phyloP scores from a whole-genome alignment of 2,329 filamentous ascomycete species.

The Tolypocladium endophyticum region DNA sequence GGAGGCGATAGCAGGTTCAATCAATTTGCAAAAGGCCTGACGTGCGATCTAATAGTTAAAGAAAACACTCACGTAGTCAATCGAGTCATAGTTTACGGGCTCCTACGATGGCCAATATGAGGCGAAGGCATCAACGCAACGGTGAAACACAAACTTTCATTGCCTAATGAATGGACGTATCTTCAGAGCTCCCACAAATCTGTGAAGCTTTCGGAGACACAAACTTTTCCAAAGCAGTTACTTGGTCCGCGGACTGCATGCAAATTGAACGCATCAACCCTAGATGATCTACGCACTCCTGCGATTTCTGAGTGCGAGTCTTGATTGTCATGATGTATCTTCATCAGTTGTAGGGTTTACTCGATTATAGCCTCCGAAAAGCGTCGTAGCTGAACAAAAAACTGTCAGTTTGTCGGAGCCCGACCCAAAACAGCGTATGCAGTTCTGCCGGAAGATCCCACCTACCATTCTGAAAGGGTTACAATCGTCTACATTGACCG shows the following conservation, averaged over 20 bases:
- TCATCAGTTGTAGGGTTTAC: not conserved
- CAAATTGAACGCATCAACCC: slow-evolving; percentile 4
- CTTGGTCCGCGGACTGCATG: not conserved
- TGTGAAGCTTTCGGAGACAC: not conserved
- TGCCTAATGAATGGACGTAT: not conserved
- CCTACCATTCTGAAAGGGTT: not conserved
- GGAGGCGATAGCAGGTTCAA: too few species aligned
- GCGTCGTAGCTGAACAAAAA: not conserved
- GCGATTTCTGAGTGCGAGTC: not conserved
- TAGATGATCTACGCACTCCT: not conserved
- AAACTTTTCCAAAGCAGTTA: not conserved
- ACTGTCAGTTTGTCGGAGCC: not conserved
- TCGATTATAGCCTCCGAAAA: not conserved
- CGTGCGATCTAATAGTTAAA: too few species aligned
- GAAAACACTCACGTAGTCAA: too few species aligned
- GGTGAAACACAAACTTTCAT: not conserved
- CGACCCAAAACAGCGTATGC: not conserved
- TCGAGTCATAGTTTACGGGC: too few species aligned
- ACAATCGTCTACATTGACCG: too few species aligned
- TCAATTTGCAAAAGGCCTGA: too few species aligned
- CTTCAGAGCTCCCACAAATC: not conserved
- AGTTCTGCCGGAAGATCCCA: not conserved
- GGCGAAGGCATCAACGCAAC: not conserved
- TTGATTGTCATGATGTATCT: not conserved
- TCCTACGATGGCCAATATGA: not conserved